Base-by-base conservation (phyloP, 345 rosid species). In the Physaria fendleri region DNA sequence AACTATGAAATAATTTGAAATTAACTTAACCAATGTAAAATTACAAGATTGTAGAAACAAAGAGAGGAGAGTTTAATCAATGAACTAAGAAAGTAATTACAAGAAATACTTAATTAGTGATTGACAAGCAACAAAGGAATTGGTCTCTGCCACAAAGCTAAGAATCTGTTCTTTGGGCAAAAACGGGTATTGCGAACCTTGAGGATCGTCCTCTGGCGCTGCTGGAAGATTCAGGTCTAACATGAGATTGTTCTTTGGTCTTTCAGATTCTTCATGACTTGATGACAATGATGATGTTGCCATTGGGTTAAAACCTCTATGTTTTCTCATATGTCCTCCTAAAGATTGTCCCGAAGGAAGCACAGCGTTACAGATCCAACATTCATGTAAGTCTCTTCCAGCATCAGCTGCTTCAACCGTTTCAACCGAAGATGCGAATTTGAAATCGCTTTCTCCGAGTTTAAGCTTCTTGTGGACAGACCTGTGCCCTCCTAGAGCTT, bases 291-390 rank as follows among this genome's bases (percentile, higher is more conserved):
- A 62, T 17, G 50, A 5, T 5, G 56, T 22, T 34, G 43, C 54
- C 14, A 41, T 61, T 18, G 50, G n/a, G n/a, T n/a, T 62, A 39
- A 49, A 61, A 4, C 80, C 69, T 62, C 97, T 65, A 58, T 93
- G 99, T 70, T 92, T 72, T 66, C 99, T 76, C 99, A 93, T 90
- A 61, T 93, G 99, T 5, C 99, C 99, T 0, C 99, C 99, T 38
- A 93, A 68, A 9, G 97, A 96, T 75, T 93, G 97, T 0, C 99
- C 97, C 1, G 97, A 85, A 3, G 79, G 68, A 75, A 90, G 90
- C 78, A 82, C 85, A 0, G 92, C 92, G 2, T 87, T 82, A 5
- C 99, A 94, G 8, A 85, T 74, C 0, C 88, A 82, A 66, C 99
- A 94, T 56, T 85, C 92, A 18, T 90, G n/a, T n/a, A n/a, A n/a